Evolutionary conservation across 345 rosid species (phyloP), one percentile per base, ranked within the genome.

Genomic region (Gossypium raimondii): DNA sequence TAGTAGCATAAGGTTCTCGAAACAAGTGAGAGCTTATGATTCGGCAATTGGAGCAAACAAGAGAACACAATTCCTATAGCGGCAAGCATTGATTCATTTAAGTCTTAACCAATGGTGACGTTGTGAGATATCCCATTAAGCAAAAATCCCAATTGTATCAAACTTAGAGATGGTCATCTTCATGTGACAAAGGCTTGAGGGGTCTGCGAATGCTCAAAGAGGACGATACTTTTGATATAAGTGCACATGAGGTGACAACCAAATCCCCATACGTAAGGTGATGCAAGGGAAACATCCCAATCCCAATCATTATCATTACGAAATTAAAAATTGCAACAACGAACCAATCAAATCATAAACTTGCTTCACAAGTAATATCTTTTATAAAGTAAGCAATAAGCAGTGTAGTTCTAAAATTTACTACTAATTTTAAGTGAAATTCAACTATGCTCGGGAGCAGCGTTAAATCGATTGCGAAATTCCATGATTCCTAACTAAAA

Each of bases 281-380:
- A 52, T 12, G 56, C 18, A n/a, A 55, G 11, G 59, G 59, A 55
- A 55, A 55, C 10, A 55, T 55, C 24, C 24, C 9, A 53, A 53
- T 17, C 22, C 58, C 9, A 16, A n/a, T 53, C 22, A 53, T 53
- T 53, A 53, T 53, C 57, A 53, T n/a, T 53, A 53, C 10, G 8
- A 57, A 20, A 72, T 22, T 14, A 72, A 58, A 57, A 55, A 59
- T 58, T 24, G 41, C 64, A 58, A 44, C 73, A 59, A 44, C 29
- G 41, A 70, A 70, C 27, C 61, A 25, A 4, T n/a, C 2, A 27
- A n/a, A 27, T 58, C 24, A 24, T n/a, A 29, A 52, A 70, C 16
- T 51, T 50, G 10, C 5, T 41, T 52, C 45, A n/a, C n/a, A 55
- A 17, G 34, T 12, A 34, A 68, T 6, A 48, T 14, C 9, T 70